Percentiles rank a stretch among this genome's conserved stretches.
These are phyloP conservation scores for Coniochaeta hoffmannii DNA, from an alignment of 2,329 filamentous ascomycete genomes.

Conservation along the genomic window DNA sequence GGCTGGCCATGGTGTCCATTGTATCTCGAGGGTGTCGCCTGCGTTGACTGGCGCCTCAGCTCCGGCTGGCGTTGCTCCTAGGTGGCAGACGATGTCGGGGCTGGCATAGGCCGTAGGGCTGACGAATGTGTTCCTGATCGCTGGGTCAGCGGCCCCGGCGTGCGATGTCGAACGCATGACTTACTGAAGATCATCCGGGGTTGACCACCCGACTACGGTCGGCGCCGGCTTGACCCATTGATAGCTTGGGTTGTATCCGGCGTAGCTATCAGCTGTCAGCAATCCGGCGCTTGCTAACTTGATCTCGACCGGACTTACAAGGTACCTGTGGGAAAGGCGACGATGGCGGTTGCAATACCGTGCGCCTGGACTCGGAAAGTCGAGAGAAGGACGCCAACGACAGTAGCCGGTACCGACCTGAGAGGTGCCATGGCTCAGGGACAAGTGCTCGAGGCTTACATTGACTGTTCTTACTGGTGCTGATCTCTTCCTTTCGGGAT, in stretches of 20 bases:
- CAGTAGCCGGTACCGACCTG: not conserved
- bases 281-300: not conserved
- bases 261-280: constrained; percentile 15
- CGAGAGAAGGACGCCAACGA: constrained; percentile 9
- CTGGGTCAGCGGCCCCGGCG: not conserved
- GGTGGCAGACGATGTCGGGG: constrained; percentile 21
- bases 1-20: constrained; percentile 20
- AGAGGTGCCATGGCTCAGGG: constrained; percentile 1
- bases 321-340: constrained; percentile 16
- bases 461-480: not conserved
- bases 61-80: constrained; percentile 17
- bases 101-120: constrained; percentile 14
- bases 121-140: constrained; percentile 18
- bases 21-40: constrained; percentile 18
- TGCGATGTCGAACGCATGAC: not conserved
- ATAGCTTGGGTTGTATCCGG: constrained; percentile 21
- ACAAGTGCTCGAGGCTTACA: not conserved
- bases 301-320: constrained; percentile 14
- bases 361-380: constrained; percentile 13
- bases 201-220: constrained; percentile 21
- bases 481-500: not conserved
- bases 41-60: constrained; percentile 18
- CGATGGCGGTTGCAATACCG: constrained; percentile 19
- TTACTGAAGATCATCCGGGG: constrained; percentile 20
- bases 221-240: constrained; percentile 18